A percentile compares a stretch with the other conserved stretches of the same genome.
Conservation (phyloP, 805 yeast genomes). For the Blastobotrys attinorum region DNA sequence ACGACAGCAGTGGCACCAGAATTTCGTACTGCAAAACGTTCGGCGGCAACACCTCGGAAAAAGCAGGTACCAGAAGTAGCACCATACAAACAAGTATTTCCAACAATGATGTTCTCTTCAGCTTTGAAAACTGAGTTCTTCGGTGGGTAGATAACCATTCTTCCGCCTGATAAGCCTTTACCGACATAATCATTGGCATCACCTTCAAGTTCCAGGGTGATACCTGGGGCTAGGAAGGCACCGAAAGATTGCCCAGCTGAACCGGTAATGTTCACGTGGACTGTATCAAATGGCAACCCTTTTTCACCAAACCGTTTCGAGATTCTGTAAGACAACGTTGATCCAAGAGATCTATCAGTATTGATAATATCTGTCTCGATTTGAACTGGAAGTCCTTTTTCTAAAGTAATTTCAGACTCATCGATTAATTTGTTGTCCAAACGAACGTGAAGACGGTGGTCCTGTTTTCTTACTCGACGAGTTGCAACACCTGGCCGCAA, state of each 20-base stretch:
- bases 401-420: constrained; percentile 91
- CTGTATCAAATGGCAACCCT: constrained; percentile 92
- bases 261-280: constrained; percentile 85
- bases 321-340: constrained; percentile 88
- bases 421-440: constrained; percentile 93
- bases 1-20: constrained; percentile 97
- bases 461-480: constrained; percentile 84
- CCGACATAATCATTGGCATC: constrained; percentile 98
- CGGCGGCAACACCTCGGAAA: constrained; percentile 96
- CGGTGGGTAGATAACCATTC: constrained; percentile 88
- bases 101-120: constrained; percentile 92
- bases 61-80: constrained; percentile 94
- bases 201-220: constrained; percentile 91
- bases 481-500: constrained; percentile 97
- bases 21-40: constrained; percentile 96
- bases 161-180: constrained; percentile 94
- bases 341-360: constrained; percentile 94
- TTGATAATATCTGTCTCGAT: constrained; percentile 89
- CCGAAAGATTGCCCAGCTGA: constrained; percentile 99
- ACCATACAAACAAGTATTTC: constrained; percentile 96
- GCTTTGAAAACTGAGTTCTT: constrained; percentile 76
- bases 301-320: constrained; percentile 89
- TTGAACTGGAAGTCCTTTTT: constrained; percentile 91
- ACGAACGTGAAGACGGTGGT: constrained; percentile 86
- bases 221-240: constrained; percentile 94